Percentiles rank a stretch among this genome's conserved stretches.
Evolutionary conservation across 2,329 filamentous ascomycete species (phyloP).

Genomic region (Sporothrix pseudoabietina): DNA sequence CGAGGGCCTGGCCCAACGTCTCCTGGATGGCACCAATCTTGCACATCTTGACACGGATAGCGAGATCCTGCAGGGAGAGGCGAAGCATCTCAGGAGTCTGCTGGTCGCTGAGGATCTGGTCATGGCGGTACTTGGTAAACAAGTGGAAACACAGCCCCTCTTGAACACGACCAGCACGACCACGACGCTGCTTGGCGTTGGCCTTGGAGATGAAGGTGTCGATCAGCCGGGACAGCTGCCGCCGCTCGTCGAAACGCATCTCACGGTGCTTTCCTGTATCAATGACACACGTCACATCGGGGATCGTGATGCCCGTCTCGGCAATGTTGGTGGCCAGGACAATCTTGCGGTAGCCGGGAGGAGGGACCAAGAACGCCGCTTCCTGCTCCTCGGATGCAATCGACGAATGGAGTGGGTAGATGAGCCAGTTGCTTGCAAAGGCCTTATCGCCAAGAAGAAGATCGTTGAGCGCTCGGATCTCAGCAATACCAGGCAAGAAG

Average conservation of each 20-base stretch:
- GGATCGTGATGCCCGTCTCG: conserved; percentile 97
- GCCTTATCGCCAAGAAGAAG: conserved; percentile 74
- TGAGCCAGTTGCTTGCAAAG: conserved; percentile 76
- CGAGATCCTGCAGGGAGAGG: conserved; percentile 88
- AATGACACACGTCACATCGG: conserved; percentile 94
- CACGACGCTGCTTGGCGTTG: conserved; percentile 92
- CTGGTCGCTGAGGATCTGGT: conserved; percentile 81
- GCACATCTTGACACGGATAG: conserved; percentile 96
- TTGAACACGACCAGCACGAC: conserved; percentile 92
- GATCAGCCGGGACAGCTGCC: conserved; percentile 85
- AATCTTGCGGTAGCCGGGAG: conserved; percentile 81
- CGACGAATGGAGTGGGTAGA: conserved; percentile 89
- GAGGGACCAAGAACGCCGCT: conserved; percentile 83
- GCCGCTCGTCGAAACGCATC: conserved; percentile 93
- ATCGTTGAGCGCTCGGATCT: conserved; percentile 87
- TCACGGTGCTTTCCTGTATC: conserved; percentile 97
- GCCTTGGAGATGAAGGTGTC: conserved; percentile 95
- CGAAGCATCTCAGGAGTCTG: conserved; percentile 97
- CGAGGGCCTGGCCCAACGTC: conserved; percentile 82
- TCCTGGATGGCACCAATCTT: conserved; percentile 92
- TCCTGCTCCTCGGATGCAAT: conserved; percentile 98
- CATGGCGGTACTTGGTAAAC: conserved; percentile 87
- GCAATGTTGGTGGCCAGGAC: conserved; percentile 97
- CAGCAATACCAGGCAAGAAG: conserved; percentile 91
- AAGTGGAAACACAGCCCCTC: conserved; percentile 94